phyloP scores from a whole-genome alignment of 306 rosid genomes.

The Medicago lupulina region DNA sequence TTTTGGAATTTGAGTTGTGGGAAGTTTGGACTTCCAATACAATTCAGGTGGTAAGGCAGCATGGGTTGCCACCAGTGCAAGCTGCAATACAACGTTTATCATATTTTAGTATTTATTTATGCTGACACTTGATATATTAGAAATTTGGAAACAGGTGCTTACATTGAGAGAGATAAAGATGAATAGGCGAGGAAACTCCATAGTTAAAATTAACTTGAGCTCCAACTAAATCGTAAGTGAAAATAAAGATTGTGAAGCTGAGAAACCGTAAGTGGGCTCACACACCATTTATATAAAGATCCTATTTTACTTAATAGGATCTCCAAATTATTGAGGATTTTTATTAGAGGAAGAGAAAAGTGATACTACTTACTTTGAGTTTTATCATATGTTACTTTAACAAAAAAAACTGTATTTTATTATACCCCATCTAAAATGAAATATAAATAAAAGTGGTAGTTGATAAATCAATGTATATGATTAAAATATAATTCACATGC shows the following conservation, averaged over 20 bases:
- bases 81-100: constrained; percentile 40
- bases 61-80: constrained; percentile 54
- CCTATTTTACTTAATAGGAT: too few relatives aligned
- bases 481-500: too few relatives aligned
- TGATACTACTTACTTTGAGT: too few relatives aligned
- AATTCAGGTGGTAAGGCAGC: constrained; percentile 67
- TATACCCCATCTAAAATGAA: too few relatives aligned
- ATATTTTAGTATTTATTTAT: background rate
- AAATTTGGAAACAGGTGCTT: constrained; percentile 32
- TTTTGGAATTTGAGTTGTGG: constrained; percentile 43
- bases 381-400: too few relatives aligned
- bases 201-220: constrained; percentile 2
- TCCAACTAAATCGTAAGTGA: constrained; percentile 12
- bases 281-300: constrained; percentile 34
- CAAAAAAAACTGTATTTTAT: too few relatives aligned
- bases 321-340: too few relatives aligned
- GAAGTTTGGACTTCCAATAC: too few relatives aligned
- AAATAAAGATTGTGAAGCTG: background rate
- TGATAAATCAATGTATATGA: too few relatives aligned
- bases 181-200: constrained; percentile 48
- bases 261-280: constrained; percentile 28
- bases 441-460: too few relatives aligned
- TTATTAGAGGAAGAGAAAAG: too few relatives aligned
- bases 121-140: background rate
- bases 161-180: constrained; percentile 52